Evolutionary conservation across 352 stramenopile species (phyloP), one percentile per base, ranked within the genome.

Genomic region (Pythium sp.): DNA sequence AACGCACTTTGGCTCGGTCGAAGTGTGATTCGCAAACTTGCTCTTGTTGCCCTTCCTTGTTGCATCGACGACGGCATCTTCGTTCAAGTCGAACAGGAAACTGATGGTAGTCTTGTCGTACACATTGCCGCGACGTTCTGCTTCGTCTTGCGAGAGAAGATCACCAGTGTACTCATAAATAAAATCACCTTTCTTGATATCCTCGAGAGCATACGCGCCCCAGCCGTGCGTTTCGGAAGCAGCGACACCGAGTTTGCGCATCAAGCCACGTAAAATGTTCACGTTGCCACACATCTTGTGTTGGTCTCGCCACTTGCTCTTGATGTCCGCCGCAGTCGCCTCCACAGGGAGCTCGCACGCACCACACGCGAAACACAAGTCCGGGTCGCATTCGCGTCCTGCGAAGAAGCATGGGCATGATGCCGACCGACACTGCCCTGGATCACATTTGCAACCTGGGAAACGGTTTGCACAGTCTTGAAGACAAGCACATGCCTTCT

Each of bases 21-120:
- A 89, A 55, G 79, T 78, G 71, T 98, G 94, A 69, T 98, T 97
- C 0, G 92, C 89, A 71, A 97, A 99, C 62, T 97, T 95, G 63
- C 91, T 97, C 75, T 98, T 98, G 84, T 98, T 99, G 15, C 97
- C 96, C 70, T 98, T 97, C 30, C 90, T 86, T 14, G 91, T 95
- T 0, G 95, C 94, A 79, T 99, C 97, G 54, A 99, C 83, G 55
- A 97, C 89, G 7, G 79, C 86, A 67, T 98, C 95, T 61, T 94
- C 90, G 49, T 90, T 98, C 67, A 98, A 66, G 76, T 98, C 94
- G 71, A 99, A 99, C 14, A 99, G 72, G 71, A 98, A 99, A 57
- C 85, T 94, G 47, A 95, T 82, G 22, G 93, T 93, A 20, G 81
- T 82, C 72, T 90, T 91, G 70, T 98, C 92, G 76, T 98, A 97